Conservation (phyloP, 768 basidiomycete species). For the Cyathus striatus region DNA sequence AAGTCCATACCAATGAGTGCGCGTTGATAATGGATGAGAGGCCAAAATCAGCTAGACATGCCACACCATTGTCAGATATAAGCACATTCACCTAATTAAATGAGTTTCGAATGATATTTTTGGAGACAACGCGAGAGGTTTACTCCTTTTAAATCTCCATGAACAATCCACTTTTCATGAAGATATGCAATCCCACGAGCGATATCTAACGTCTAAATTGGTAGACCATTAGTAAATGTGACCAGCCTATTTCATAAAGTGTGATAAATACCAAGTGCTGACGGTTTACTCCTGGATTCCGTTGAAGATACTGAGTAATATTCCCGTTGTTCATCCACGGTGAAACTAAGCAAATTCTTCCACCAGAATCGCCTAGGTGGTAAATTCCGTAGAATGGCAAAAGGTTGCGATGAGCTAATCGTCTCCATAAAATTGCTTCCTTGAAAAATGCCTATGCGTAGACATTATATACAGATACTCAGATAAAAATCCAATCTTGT, state of each 20-base stretch:
- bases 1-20: neutral
- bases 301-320: slow-evolving; percentile 4
- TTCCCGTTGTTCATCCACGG: slow-evolving; percentile 13
- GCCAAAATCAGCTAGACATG: slow-evolving; percentile 7
- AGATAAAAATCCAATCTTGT: too few relatives aligned
- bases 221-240: neutral
- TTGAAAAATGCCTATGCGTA: slow-evolving; percentile 8
- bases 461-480: too few relatives aligned
- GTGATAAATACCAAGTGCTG: slow-evolving; percentile 2
- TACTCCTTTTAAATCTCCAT: slow-evolving; percentile 18
- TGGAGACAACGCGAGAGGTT: neutral
- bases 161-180: slow-evolving; percentile 9
- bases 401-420: slow-evolving; percentile 7
- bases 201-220: slow-evolving; percentile 9
- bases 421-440: slow-evolving; percentile 11
- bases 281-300: slow-evolving; percentile 1
- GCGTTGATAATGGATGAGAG: slow-evolving; percentile 1
- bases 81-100: slow-evolving; percentile 10
- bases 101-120: neutral
- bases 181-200: slow-evolving; percentile 11
- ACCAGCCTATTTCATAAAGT: neutral
- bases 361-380: slow-evolving; percentile 2
- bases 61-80: slow-evolving; percentile 4
- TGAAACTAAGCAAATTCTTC: slow-evolving; percentile 7
- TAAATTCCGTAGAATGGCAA: slow-evolving; percentile 11